These are phyloP conservation scores for Agaricales sp. DNA, from an alignment of 1,284 basidiomycete species.

Conservation along the genomic window DNA sequence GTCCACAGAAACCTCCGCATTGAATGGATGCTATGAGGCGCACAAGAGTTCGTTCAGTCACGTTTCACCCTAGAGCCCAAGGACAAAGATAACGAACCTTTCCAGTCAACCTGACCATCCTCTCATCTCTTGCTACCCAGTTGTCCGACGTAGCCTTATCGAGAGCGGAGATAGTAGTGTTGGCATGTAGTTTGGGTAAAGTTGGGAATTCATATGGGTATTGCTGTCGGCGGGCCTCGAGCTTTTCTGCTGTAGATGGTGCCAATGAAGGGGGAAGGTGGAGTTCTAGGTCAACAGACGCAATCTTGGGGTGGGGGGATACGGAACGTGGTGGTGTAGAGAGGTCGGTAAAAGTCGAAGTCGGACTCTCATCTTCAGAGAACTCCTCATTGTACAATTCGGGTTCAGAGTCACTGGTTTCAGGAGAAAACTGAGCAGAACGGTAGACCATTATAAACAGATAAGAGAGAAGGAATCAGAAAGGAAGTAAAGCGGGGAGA, in stretches of 20 bases:
- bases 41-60: too few relatives aligned
- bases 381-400: conserved; percentile 11
- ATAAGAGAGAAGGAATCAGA: neutral
- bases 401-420: conserved; percentile 5
- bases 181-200: neutral
- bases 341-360: conserved; percentile 10
- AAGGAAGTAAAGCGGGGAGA: too few relatives aligned
- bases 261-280: neutral
- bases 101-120: conserved; percentile 42
- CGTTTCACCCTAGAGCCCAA: neutral
- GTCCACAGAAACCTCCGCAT: conserved; percentile 41
- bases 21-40: conserved; percentile 47
- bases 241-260: neutral
- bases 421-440: neutral
- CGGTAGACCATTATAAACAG: neutral
- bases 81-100: conserved; percentile 12
- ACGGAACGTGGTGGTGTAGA: neutral
- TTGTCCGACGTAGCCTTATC: conserved; percentile 18
- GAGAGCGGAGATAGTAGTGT: neutral
- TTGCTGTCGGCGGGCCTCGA: neutral
- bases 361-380: neutral
- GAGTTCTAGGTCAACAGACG: neutral
- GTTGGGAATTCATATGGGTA: neutral
- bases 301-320: neutral
- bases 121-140: conserved; percentile 23